phyloP scores from a whole-genome alignment of 176 grass and related monocot species.

The Neostapfia colusana region DNA sequence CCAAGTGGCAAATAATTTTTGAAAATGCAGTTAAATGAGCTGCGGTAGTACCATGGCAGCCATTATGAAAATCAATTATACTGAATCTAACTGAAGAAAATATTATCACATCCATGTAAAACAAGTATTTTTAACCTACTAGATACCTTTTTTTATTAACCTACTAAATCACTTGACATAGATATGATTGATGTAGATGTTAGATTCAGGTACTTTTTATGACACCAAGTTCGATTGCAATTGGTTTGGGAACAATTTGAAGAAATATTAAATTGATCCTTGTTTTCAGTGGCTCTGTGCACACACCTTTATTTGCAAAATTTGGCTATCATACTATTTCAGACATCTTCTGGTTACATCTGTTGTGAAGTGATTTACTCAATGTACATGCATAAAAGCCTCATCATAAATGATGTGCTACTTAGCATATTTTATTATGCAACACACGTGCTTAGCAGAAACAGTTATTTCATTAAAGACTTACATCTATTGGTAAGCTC shows the following conservation, averaged over 20 bases:
- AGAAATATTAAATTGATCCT: slow-evolving; percentile 22
- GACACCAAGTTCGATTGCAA: not conserved
- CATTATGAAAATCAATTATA: too few species aligned
- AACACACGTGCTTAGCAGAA: slow-evolving; percentile 17
- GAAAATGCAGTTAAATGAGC: too few species aligned
- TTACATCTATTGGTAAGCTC: slow-evolving; percentile 15
- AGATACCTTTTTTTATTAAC: not conserved
- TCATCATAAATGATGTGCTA: slow-evolving; percentile 1
- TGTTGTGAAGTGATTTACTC: not conserved
- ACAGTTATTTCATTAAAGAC: slow-evolving; percentile 14
- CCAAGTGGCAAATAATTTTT: too few species aligned
- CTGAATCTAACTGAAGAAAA: too few species aligned
- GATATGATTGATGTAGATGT: slow-evolving; percentile 10
- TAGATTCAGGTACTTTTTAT: slow-evolving; percentile 1
- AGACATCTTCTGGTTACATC: not conserved
- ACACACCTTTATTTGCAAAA: slow-evolving; percentile 15
- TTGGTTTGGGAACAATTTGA: not conserved
- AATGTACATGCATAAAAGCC: not conserved
- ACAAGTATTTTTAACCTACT: too few species aligned
- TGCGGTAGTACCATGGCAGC: too few species aligned
- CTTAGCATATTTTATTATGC: slow-evolving; percentile 18
- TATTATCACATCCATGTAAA: too few species aligned
- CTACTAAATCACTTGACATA: not conserved
- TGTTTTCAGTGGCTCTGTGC: not conserved
- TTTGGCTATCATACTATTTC: not conserved